Conservation (phyloP, 2,329 filamentous ascomycete species). For the Trematosphaeria pertusa region DNA sequence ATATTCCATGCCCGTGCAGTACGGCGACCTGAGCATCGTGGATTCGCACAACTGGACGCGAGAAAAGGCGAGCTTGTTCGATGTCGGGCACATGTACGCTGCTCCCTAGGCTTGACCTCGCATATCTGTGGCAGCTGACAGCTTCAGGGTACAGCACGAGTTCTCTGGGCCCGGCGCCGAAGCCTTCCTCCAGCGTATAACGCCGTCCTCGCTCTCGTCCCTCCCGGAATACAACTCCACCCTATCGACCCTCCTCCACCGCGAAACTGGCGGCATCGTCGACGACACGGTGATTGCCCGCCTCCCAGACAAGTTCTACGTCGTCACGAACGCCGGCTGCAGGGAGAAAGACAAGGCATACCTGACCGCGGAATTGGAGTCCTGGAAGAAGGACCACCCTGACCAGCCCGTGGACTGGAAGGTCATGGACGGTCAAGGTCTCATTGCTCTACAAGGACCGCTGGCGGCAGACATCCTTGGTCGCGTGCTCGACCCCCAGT, state of each 20-base stretch:
- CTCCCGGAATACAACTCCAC: constrained; percentile 75
- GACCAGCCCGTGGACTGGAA: constrained; percentile 68
- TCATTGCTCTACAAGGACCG: constrained; percentile 91
- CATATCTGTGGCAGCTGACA: too few species aligned
- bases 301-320: constrained; percentile 73
- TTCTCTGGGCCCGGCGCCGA: constrained; percentile 82
- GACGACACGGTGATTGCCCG: constrained; percentile 93
- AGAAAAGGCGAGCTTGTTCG: constrained; percentile 86
- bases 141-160: constrained; percentile 75
- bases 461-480: constrained; percentile 73
- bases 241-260: constrained; percentile 81
- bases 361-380: constrained; percentile 71
- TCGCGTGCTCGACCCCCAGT: constrained; percentile 62
- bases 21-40: constrained; percentile 75
- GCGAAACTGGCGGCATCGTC: constrained; percentile 82
- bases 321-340: constrained; percentile 95
- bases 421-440: constrained; percentile 73
- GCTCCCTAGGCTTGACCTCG: too few species aligned
- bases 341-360: constrained; percentile 86
- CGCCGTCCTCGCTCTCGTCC: constrained; percentile 73
- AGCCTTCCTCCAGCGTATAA: constrained; percentile 82
- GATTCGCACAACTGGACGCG: constrained; percentile 92
- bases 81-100: constrained; percentile 91
- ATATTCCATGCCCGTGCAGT: constrained; percentile 92
- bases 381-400: constrained; percentile 48